Conservation (phyloP, 2,329 filamentous ascomycete genomes). For the Hypoxylon sp. region DNA sequence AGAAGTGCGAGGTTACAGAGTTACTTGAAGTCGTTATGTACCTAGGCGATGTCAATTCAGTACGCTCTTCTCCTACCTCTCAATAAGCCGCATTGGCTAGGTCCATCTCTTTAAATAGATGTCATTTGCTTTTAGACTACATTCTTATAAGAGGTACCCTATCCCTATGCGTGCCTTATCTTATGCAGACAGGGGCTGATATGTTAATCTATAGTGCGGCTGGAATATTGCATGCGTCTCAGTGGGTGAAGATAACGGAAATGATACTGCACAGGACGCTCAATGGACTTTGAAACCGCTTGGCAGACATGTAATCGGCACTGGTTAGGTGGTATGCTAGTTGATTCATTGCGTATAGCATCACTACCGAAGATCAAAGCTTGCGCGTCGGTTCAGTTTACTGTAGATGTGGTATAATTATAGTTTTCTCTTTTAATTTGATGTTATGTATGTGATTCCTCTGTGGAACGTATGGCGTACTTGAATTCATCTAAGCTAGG, state of each 20-base stretch:
- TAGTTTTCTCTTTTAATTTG: neutral
- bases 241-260: neutral
- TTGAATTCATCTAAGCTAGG: neutral
- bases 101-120: neutral
- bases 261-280: neutral
- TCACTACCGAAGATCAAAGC: too few relatives aligned
- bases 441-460: neutral
- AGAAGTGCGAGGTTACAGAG: neutral
- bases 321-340: neutral
- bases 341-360: neutral
- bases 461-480: neutral
- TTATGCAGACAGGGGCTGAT: too few relatives aligned
- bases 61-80: neutral
- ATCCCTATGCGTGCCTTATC: neutral
- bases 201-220: too few relatives aligned
- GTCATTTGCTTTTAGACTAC: neutral
- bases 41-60: neutral
- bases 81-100: neutral
- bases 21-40: neutral
- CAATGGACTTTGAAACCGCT: neutral
- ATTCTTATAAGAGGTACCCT: neutral
- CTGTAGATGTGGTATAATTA: neutral
- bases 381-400: neutral
- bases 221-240: neutral
- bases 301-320: neutral